Evolutionary conservation across 176 grass and related monocot species (phyloP), one percentile per base, ranked within the genome.

Genomic region (Pharus latifolius): DNA sequence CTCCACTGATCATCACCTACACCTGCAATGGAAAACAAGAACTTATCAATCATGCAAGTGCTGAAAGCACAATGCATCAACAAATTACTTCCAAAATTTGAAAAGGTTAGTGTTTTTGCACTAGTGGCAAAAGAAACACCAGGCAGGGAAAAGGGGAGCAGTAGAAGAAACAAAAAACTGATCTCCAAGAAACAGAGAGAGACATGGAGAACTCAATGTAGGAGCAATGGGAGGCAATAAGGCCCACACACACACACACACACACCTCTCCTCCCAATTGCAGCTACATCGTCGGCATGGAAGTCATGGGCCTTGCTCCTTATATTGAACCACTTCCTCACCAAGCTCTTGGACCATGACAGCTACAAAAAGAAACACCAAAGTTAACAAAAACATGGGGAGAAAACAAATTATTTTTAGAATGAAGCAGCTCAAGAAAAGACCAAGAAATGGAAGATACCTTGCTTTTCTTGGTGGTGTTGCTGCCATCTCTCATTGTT

Each of bases 311-410:
- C 72, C 84, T 99, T 99, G 84, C 90, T 84, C 74, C 83, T 84
- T 53, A 87, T 99, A 59, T 91, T 94, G 76, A 99, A 99, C 96
- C 90, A 99, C 80, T 95, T 99, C 60, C 83, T 86, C 44, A 99
- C 84, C 53, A 99, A 47, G 69, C 84, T 80, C 80, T 99, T 94
- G 76, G 95, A 92, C 90, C 90, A 92, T 61, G 90, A 88, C 32
- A 92, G 82, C 90, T 92, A 69, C 59, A 52, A 13, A 31, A 54
- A 62, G 43, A 32, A 68, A 49, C 16, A 19, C 12, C n/a, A 16
- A 41, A 63, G 53, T 70, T 37, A 70, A 38, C 35, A 38, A 9
- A 38, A 27, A 29, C 30, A 78, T n/a, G 17, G 43, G 41, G 40
- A 16, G 18, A 56, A 69, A 10, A 46, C 18, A 18, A 49, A 48